These are phyloP conservation scores for Pseudogymnoascus sp. DNA, from an alignment of 2,329 filamentous ascomycete species.

Conservation along the genomic window DNA sequence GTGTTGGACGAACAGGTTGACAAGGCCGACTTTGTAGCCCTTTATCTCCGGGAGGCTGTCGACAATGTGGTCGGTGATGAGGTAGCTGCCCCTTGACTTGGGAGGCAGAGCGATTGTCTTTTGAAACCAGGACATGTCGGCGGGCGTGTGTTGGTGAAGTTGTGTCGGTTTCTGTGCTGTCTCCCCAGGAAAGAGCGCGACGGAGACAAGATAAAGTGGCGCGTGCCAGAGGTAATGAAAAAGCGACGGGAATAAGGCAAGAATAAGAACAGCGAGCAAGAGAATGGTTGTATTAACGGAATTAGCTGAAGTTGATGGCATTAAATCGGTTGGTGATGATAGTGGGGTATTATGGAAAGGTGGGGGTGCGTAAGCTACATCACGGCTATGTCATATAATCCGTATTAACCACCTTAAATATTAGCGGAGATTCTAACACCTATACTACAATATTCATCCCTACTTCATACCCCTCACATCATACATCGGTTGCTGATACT, in stretches of 20 bases:
- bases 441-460: background rate
- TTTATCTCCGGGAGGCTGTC: constrained; percentile 69
- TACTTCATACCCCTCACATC: background rate
- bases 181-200: constrained; percentile 27
- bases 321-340: too few relatives aligned
- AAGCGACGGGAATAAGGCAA: constrained; percentile 44
- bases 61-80: constrained; percentile 72
- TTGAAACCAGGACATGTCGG: constrained; percentile 67
- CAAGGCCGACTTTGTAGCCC: constrained; percentile 73
- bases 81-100: constrained; percentile 74
- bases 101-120: constrained; percentile 75
- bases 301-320: too few relatives aligned
- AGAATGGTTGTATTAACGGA: too few relatives aligned
- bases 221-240: constrained; percentile 47
- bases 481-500: background rate
- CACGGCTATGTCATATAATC: too few relatives aligned
- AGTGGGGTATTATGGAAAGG: too few relatives aligned
- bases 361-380: too few relatives aligned
- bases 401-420: too few relatives aligned
- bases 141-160: constrained; percentile 12
- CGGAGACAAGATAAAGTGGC: constrained; percentile 37
- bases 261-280: constrained; percentile 33
- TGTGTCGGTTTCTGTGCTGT: constrained; percentile 24
- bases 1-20: constrained; percentile 92
- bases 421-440: too few relatives aligned